A percentile compares a stretch with the other conserved stretches of the same genome.
phyloP scores from a whole-genome alignment of 306 rosid species.

The Lablab purpureus region DNA sequence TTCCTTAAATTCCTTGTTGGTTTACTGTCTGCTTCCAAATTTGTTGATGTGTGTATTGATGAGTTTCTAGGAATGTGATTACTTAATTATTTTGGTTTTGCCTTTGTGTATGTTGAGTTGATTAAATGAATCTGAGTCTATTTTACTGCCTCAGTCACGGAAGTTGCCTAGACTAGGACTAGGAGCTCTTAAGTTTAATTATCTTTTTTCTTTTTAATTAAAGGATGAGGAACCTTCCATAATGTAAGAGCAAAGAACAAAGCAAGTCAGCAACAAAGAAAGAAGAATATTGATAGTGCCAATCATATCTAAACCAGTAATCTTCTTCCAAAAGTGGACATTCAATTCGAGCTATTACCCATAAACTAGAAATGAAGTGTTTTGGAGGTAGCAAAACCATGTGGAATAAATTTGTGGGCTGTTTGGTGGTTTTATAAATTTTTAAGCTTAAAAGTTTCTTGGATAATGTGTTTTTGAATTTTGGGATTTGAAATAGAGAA shows the following conservation, averaged over 20 bases:
- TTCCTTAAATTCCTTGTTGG: constrained; percentile 1
- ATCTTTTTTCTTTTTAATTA: too few species aligned
- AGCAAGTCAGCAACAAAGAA: neutral
- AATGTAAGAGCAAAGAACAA: neutral
- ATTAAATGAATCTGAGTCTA: neutral
- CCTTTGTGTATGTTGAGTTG: constrained; percentile 19
- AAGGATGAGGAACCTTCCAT: neutral
- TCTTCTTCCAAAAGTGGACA: neutral
- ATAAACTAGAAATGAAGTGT: neutral
- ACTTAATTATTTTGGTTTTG: neutral
- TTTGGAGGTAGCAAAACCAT: neutral
- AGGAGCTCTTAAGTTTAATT: neutral
- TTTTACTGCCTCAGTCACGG: constrained; percentile 21
- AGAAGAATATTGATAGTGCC: neutral
- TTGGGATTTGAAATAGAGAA: neutral
- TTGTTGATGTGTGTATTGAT: neutral
- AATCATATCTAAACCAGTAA: neutral
- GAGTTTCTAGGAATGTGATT: constrained; percentile 10
- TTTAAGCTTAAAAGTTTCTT: neutral
- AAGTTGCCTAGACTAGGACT: neutral
- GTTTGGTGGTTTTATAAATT: neutral
- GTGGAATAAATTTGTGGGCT: neutral
- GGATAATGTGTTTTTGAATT: neutral
- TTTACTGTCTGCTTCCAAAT: constrained; percentile 1
- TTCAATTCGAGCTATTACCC: neutral